These are phyloP conservation scores for Dentipellis sp. DNA, from an alignment of 768 basidiomycete genomes.

Conservation along the genomic window DNA sequence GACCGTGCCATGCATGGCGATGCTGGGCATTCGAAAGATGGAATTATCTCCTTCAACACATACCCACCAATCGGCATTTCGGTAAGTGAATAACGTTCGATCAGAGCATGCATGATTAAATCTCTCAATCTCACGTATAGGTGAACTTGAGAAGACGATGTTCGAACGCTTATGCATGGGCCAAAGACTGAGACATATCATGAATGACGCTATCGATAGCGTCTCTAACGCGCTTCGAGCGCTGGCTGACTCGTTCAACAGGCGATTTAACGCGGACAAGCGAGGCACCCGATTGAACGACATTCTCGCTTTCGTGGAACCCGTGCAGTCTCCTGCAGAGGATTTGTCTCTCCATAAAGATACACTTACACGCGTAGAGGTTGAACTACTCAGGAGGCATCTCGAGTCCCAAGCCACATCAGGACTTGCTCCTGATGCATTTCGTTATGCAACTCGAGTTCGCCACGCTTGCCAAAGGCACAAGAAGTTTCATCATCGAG, in stretches of 20 bases:
- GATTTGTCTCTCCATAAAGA: background rate
- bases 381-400: background rate
- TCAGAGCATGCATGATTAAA: background rate
- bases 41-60: conserved; percentile 23
- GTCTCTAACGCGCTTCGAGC: background rate
- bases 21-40: conserved; percentile 26
- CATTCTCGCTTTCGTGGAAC: background rate
- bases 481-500: background rate
- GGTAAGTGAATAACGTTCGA: conserved; percentile 16
- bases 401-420: background rate
- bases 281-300: background rate
- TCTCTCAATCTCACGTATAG: conserved; percentile 7
- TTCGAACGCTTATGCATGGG: conserved; percentile 15
- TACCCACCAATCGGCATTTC: conserved; percentile 21
- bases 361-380: background rate
- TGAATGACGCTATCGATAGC: background rate
- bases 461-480: background rate
- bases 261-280: background rate
- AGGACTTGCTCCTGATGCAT: background rate
- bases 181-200: conserved; percentile 15
- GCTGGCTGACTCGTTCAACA: background rate
- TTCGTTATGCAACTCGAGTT: background rate
- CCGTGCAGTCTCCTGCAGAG: background rate
- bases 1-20: conserved; percentile 28
- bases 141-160: conserved; percentile 22